Conservation (phyloP, 345 rosid species). For the Eutrema yunnanense region DNA sequence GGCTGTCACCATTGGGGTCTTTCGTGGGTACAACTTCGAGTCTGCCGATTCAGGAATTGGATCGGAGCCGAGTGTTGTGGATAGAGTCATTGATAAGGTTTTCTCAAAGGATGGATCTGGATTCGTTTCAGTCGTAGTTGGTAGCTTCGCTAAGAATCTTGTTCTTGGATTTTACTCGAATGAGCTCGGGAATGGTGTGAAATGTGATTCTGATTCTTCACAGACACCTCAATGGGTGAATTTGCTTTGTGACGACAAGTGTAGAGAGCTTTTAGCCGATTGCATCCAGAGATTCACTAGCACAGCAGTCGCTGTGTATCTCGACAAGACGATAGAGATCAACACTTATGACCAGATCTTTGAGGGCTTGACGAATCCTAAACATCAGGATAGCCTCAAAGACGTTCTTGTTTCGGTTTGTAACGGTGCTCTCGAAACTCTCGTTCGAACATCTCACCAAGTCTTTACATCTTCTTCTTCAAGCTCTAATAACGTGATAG, state of each 20-base stretch:
- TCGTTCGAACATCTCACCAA: constrained; percentile 73
- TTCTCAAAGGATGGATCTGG: constrained; percentile 72
- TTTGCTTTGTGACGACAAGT: constrained; percentile 46
- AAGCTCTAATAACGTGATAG: constrained; percentile 2
- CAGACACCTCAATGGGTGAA: constrained; percentile 55
- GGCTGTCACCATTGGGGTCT: constrained; percentile 62
- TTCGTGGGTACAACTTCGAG: constrained; percentile 45
- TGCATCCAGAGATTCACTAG: constrained; percentile 82
- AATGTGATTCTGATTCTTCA: constrained; percentile 19
- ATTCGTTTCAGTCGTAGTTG: constrained; percentile 72
- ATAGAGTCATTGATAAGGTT: constrained; percentile 64
- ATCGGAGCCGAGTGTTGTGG: constrained; percentile 33
- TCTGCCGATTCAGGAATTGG: constrained; percentile 20
- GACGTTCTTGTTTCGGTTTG: constrained; percentile 74
- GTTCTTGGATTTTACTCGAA: constrained; percentile 68
- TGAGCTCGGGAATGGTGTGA: not conserved
- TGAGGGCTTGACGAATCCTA: constrained; percentile 80
- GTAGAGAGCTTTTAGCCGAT: constrained; percentile 65
- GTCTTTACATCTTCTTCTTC: constrained; percentile 53
- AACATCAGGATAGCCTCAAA: constrained; percentile 53
- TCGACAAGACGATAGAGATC: constrained; percentile 83
- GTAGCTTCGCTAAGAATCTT: constrained; percentile 91
- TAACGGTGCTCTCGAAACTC: constrained; percentile 70
- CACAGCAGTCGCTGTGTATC: constrained; percentile 70
- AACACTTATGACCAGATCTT: constrained; percentile 79